Evolutionary conservation across 768 basidiomycete genomes (phyloP).

Genomic region (Boletus barrowsii): DNA sequence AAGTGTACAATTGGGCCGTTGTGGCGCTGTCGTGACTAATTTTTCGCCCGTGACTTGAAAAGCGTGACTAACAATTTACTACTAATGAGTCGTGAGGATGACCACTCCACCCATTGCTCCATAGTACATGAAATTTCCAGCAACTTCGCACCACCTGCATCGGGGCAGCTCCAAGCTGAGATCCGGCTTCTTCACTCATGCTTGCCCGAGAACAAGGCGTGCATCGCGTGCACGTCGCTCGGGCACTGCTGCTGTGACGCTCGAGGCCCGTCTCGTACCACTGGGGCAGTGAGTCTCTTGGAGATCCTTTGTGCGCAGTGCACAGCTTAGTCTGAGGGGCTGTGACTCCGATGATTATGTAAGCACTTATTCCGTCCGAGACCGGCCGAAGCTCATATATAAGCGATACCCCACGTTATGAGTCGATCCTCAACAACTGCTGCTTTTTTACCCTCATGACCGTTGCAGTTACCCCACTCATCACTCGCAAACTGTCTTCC

Average conservation of each 20-base stretch:
- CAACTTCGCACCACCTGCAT: slow-evolving; percentile 1
- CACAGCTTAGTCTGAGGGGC: not conserved
- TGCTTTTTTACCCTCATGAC: slow-evolving; percentile 21
- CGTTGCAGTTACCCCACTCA: slow-evolving; percentile 9
- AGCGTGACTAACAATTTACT: not conserved
- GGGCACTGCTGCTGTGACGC: not conserved
- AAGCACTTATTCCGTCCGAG: not conserved
- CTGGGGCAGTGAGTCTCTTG: not conserved
- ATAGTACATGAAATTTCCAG: not conserved
- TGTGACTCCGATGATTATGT: not conserved
- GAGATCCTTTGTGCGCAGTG: not conserved
- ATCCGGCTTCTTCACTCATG: not conserved
- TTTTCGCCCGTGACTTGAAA: too few species aligned
- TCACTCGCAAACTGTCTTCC: slow-evolving; percentile 28
- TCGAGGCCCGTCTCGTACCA: not conserved
- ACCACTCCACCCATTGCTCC: too few species aligned
- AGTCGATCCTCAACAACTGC: not conserved
- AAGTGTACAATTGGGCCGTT: not conserved
- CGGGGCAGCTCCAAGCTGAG: not conserved
- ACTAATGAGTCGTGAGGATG: too few species aligned
- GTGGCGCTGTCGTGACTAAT: slow-evolving; percentile 17
- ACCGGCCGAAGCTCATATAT: not conserved
- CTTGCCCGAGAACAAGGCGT: not conserved
- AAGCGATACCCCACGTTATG: not conserved
- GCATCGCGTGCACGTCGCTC: not conserved